Evolutionary conservation across 1,284 basidiomycete genomes (phyloP).

Genomic region (Tremellales sp.): DNA sequence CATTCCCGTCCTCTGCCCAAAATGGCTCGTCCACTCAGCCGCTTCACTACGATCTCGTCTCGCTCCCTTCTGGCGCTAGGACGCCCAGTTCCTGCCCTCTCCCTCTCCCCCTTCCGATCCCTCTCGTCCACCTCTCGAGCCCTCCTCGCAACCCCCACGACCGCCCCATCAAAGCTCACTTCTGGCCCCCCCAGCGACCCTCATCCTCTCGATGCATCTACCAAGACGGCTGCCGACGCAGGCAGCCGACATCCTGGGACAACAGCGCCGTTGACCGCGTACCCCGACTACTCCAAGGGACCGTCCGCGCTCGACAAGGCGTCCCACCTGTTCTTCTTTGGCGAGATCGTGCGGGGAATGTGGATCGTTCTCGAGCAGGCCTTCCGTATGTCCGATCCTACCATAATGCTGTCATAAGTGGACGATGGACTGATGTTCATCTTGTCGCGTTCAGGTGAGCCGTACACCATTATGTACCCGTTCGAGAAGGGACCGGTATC

Average conservation of each 20-base stretch:
- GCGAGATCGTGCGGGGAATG: conserved; percentile 96
- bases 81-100: too few relatives aligned
- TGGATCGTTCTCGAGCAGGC: conserved; percentile 99
- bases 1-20: too few relatives aligned
- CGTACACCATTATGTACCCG: conserved; percentile 86
- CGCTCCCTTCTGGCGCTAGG: too few relatives aligned
- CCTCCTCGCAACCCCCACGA: conserved; percentile 30
- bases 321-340: conserved; percentile 95
- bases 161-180: conserved; percentile 24
- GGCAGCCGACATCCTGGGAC: conserved; percentile 10
- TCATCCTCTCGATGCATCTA: conserved; percentile 21
- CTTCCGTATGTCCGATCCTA: conserved; percentile 57
- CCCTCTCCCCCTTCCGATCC: background rate
- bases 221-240: conserved; percentile 8
- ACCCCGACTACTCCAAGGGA: conserved; percentile 55
- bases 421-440: background rate
- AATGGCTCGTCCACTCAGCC: too few relatives aligned
- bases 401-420: background rate
- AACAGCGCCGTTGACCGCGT: conserved; percentile 5
- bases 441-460: conserved; percentile 53
- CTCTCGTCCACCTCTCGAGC: background rate
- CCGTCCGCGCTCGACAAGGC: conserved; percentile 93
- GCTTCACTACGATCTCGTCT: too few relatives aligned
- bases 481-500: conserved; percentile 98
- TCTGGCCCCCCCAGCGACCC: conserved; percentile 34